These are phyloP conservation scores for Grosmannia penicillata DNA, from an alignment of 2,329 filamentous ascomycete species.

Conservation along the genomic window DNA sequence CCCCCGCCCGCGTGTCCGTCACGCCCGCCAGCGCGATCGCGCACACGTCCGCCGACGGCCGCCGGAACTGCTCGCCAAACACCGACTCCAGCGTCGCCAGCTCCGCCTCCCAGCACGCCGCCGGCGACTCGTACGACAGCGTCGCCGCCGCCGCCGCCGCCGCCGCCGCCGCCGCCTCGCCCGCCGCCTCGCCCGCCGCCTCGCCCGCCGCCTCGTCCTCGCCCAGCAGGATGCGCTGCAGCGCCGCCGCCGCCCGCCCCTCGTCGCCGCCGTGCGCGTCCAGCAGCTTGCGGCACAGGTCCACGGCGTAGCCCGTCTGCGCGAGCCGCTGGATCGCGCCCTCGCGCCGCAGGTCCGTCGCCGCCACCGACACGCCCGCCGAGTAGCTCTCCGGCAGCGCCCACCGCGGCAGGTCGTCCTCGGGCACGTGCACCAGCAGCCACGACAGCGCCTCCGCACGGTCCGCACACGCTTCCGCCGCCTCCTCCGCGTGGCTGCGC, in stretches of 20 bases:
- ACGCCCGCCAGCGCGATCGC: slow-evolving; percentile 50
- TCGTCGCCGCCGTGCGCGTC: slow-evolving; percentile 61
- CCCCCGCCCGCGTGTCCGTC: no score
- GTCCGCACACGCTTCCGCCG: slow-evolving; percentile 75
- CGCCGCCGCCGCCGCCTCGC: slow-evolving; percentile 3
- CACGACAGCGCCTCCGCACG: slow-evolving; percentile 88
- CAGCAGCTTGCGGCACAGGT: slow-evolving; percentile 67
- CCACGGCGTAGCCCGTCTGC: slow-evolving; percentile 68
- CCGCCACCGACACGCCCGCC: slow-evolving; percentile 75
- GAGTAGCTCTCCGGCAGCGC: slow-evolving; percentile 83
- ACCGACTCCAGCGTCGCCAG: slow-evolving; percentile 73
- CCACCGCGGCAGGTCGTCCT: slow-evolving; percentile 91
- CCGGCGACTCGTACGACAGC: slow-evolving; percentile 27
- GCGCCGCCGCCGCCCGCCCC: slow-evolving; percentile 56
- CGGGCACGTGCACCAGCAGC: slow-evolving; percentile 91
- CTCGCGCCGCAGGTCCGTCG: slow-evolving; percentile 67
- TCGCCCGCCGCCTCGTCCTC: slow-evolving; percentile 10
- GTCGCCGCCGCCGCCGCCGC: slow-evolving; percentile 6
- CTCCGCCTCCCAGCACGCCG: slow-evolving; percentile 73
- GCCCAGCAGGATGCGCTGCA: slow-evolving; percentile 55
- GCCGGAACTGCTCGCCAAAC: slow-evolving; percentile 58
- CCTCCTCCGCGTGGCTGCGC: slow-evolving; percentile 79
- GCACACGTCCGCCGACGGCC: slow-evolving; percentile 47
- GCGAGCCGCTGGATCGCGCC: slow-evolving; percentile 69
- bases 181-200: slow-evolving; percentile 2